Base-by-base conservation (phyloP, 768 basidiomycete species). In the Boletus subparvulus region DNA sequence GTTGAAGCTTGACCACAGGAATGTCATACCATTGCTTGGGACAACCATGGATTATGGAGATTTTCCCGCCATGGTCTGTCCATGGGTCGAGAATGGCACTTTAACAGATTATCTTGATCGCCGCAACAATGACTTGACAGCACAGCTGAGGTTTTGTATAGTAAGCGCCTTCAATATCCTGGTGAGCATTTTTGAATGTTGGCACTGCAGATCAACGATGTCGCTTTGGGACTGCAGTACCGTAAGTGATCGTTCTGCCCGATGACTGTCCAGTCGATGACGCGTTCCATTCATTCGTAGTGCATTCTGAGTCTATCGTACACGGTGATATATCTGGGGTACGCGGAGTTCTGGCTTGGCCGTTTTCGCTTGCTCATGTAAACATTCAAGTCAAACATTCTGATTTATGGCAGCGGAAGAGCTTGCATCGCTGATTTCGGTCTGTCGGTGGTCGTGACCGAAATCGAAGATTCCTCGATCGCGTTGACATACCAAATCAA, bases 391-490 rank as follows among this genome's bases (percentile, higher is more conserved):
- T 73, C 78, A 0, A 83, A 83, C 47, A 68, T 83, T 45, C 74
- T 82, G 6, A 71, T 83, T 35, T 66, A 77, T 52, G 69, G 68
- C 42, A 65, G 75, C 17, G 74, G 75, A 21, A 74, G 74, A 32
- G 79, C 75, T 1, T 74, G 74, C 28, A 63, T 83, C 8, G 72
- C 73, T 32, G 80, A 82, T 55, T 80, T 82, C 51, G 80, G 80
- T 4, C 61, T 82, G 3, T 81, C 79, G 3, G 73, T 66, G 24
- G 66, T 81, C 49, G 59, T 71, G 35, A 67, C 66, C 1, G 73
- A 77, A 36, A 61, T 77, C 30, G 62, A 72, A 40, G 67, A 68
- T 6, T 67, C 68, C 17, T 70, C 65, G 17, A 60, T 69, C 13
- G 71, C 72, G 28, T 74, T 75, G 75, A 48, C 59, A 1, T 69